phyloP scores from a whole-genome alignment of 2,329 filamentous ascomycete genomes.

The Blumeriella jaapii region DNA sequence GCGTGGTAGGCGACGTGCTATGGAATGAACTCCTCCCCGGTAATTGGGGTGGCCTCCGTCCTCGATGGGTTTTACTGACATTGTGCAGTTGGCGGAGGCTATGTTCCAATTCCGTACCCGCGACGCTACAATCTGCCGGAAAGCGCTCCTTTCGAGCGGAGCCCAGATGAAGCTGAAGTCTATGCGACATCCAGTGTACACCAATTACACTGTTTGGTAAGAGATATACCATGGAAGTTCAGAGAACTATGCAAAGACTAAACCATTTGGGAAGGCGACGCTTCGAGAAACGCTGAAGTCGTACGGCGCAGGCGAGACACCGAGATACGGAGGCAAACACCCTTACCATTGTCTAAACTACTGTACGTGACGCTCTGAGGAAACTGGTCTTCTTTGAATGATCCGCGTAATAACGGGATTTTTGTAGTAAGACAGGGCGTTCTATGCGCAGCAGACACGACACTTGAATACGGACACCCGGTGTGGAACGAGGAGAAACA shows the following conservation, averaged over 20 bases:
- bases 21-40: neutral
- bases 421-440: neutral
- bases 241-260: neutral
- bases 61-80: neutral
- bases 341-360: neutral
- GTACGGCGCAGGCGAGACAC: neutral
- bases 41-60: neutral
- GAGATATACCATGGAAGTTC: neutral
- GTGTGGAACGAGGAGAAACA: neutral
- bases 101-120: neutral
- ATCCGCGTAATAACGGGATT: neutral
- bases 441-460: neutral
- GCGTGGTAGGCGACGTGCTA: neutral
- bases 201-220: neutral
- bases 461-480: neutral
- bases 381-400: neutral
- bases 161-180: neutral
- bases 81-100: neutral
- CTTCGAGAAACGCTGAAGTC: neutral
- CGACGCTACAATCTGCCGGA: neutral
- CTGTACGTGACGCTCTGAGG: neutral
- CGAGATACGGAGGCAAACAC: neutral
- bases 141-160: neutral
- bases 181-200: neutral
- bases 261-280: neutral